Base-by-base conservation (phyloP, 179 eudicot species). In the Beta macrorhiza region DNA sequence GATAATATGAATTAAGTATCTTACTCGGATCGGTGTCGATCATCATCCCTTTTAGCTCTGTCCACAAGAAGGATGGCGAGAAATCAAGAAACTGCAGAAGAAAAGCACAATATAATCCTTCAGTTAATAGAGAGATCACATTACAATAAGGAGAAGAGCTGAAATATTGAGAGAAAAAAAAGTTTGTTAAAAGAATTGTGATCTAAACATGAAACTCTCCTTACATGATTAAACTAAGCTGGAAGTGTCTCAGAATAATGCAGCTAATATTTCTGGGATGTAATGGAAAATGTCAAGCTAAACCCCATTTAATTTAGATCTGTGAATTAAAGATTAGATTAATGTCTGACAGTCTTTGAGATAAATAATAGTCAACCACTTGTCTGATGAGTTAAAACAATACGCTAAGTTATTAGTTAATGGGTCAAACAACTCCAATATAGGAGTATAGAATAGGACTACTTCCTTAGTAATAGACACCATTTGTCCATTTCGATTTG, bases 201-300 rank as follows among this genome's bases (percentile, higher is more conserved):
- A 5, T 49, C 7, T 49, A 8, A 5, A 49, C 52, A 49, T 5
- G 52, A 49, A 49, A 2, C 3, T 49, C 52, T 49, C 2, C 96
- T 88, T 88, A 96, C 99, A 85, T 96, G 92, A 89, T 84, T 86
- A 75, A 96, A 96, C 61, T 94, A 91, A 82, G 94, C 97, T n/a
- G 99, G 98, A 56, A 96, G 87, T 49, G 93, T 96, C 99, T 98
- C 25, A 25, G 25, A 25, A 25, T 25, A 25, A 25, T 25, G 99
- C 97, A 17, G 90, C 96, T 83, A 84, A 67, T 82, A 96, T 92
- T 87, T 96, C 99, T 57, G 99, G 99, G 65, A 90, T 91, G 81
- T 96, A 96, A 87, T 96, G 99, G 99, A 84, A 96, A 96, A 89
- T 96, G 98, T 62, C 99, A 94, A 81, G 97, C 85, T 80, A 96